Percentiles rank a stretch among this genome's conserved stretches.
phyloP scores from a whole-genome alignment of 108 stramenopile species.

The Discostella stelligeroides region DNA sequence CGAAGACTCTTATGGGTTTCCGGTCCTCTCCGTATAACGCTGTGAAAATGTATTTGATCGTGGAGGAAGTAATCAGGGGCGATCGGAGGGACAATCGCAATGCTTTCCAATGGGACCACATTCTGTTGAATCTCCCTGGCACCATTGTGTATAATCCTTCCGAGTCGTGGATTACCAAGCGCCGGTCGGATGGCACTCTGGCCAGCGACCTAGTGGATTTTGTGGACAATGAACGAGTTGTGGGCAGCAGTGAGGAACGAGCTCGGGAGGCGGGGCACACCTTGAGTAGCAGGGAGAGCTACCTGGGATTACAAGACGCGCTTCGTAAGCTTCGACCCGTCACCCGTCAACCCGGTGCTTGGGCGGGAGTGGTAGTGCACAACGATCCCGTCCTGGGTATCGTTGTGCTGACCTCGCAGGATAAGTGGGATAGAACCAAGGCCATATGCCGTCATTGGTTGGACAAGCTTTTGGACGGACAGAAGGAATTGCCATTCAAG shows the following conservation, averaged over 20 bases:
- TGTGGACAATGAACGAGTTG: slow-evolving; percentile 46
- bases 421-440: too few relatives aligned
- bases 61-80: slow-evolving; percentile 35
- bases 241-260: slow-evolving; percentile 9
- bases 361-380: too few relatives aligned
- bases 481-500: too few relatives aligned
- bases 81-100: slow-evolving; percentile 31
- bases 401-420: too few relatives aligned
- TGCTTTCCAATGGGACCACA: slow-evolving; percentile 44
- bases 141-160: slow-evolving; percentile 30
- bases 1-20: slow-evolving; percentile 47
- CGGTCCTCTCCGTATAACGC: slow-evolving; percentile 34
- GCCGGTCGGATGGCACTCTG: slow-evolving; percentile 22
- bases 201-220: slow-evolving; percentile 37
- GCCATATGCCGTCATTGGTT: too few relatives aligned
- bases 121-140: slow-evolving; percentile 55
- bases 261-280: slow-evolving; percentile 12
- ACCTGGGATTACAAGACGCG: too few relatives aligned
- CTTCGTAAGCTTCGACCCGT: too few relatives aligned
- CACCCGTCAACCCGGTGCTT: too few relatives aligned
- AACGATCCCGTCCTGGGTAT: too few relatives aligned
- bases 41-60: slow-evolving; percentile 19
- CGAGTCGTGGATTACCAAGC: slow-evolving; percentile 45
- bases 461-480: too few relatives aligned
- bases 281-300: slow-evolving; percentile 6